A percentile compares a stretch with the other conserved stretches of the same genome.
Conservation (phyloP, 78 protist genomes). For the Andalucia godoyi region DNA sequence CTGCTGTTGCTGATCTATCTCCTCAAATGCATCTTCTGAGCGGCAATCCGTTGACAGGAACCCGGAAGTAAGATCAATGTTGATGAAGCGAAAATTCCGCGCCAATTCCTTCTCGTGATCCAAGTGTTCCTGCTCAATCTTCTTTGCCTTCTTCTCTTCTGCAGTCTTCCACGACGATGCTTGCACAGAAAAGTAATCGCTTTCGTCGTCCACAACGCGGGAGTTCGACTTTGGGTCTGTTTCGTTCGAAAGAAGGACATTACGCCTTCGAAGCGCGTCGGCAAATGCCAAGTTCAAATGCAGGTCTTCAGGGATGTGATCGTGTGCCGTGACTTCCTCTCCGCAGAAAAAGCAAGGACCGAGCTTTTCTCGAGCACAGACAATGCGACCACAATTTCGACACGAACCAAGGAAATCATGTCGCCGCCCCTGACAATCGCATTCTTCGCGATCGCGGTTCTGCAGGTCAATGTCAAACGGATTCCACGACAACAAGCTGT, state of each 20-base stretch:
- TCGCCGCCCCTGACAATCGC: conserved; percentile 47
- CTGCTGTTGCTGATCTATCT: neutral
- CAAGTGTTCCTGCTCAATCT: neutral
- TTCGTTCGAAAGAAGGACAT: neutral
- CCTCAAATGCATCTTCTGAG: neutral
- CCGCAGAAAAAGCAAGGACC: conserved; percentile 59
- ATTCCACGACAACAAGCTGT: too few relatives aligned
- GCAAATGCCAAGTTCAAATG: neutral
- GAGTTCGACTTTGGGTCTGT: conserved; percentile 1
- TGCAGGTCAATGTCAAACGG: too few relatives aligned
- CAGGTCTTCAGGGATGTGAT: neutral
- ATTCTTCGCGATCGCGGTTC: conserved; percentile 1
- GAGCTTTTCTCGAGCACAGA: conserved; percentile 55
- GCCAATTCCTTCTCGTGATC: neutral
- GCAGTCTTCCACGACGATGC: conserved; percentile 32
- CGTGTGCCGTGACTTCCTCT: neutral
- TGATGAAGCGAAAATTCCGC: neutral
- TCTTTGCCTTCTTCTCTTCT: conserved; percentile 20
- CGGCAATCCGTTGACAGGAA: neutral
- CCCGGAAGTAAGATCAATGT: conserved; percentile 10
- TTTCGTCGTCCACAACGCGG: conserved; percentile 59
- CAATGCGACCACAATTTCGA: conserved; percentile 45
- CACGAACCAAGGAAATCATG: conserved; percentile 42
- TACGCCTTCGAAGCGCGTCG: neutral
- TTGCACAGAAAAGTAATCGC: conserved; percentile 25